Evolutionary conservation across 2,329 filamentous ascomycete genomes (phyloP).

Genomic region (Hirsutella rhossiliensis): DNA sequence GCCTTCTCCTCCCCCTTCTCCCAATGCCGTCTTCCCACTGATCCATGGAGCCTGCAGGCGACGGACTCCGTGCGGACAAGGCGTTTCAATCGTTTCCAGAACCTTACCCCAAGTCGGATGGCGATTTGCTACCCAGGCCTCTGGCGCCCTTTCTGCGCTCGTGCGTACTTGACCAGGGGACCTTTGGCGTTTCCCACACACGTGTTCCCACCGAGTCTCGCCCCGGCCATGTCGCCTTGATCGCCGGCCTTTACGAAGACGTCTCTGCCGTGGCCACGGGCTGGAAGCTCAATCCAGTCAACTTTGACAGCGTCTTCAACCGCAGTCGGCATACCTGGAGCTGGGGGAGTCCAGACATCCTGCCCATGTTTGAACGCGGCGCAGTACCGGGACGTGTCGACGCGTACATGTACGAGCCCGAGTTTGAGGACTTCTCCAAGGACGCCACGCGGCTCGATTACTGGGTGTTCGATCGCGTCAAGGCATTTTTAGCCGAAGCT

Average conservation of each 20-base stretch:
- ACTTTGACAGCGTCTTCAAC: slow-evolving; percentile 99
- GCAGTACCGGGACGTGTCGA: slow-evolving; percentile 79
- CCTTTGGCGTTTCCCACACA: slow-evolving; percentile 95
- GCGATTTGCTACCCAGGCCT: slow-evolving; percentile 60
- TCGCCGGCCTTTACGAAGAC: slow-evolving; percentile 94
- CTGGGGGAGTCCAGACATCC: slow-evolving; percentile 95
- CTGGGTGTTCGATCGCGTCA: slow-evolving; percentile 95
- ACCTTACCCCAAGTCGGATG: slow-evolving; percentile 57
- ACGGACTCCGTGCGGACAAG: slow-evolving; percentile 94
- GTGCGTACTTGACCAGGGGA: slow-evolving; percentile 76
- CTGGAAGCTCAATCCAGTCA: slow-evolving; percentile 96
- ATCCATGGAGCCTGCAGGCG: slow-evolving; percentile 38
- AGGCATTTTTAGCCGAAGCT: slow-evolving; percentile 72
- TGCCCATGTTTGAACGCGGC: slow-evolving; percentile 95
- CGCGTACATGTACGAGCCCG: slow-evolving; percentile 70
- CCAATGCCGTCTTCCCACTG: background rate
- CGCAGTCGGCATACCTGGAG: slow-evolving; percentile 95
- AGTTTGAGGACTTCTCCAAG: slow-evolving; percentile 81
- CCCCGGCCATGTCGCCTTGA: slow-evolving; percentile 91
- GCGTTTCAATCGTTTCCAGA: slow-evolving; percentile 90
- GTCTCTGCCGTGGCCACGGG: slow-evolving; percentile 94
- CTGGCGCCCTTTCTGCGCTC: slow-evolving; percentile 88
- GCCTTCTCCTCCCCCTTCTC: background rate
- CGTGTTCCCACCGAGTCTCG: slow-evolving; percentile 93
- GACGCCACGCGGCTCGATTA: slow-evolving; percentile 72